Base-by-base conservation (phyloP, 495 filamentous ascomycete genomes). In the Lasiosphaeria ovina region DNA sequence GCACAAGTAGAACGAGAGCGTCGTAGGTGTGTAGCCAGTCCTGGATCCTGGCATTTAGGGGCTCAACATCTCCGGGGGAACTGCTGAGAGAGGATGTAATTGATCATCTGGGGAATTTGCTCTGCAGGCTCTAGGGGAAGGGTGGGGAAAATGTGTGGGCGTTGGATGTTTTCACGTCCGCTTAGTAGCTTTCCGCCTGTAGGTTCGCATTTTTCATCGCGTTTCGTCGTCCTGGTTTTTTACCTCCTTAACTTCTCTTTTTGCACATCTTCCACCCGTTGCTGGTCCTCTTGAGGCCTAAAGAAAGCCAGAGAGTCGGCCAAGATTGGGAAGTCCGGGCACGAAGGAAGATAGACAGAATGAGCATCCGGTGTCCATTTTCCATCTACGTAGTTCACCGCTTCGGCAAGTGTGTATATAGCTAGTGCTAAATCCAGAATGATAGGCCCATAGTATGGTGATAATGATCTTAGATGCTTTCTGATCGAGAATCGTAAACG, bases 351-450 rank as follows among this genome's bases (percentile, higher is more conserved):
- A 51, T 49, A 59, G 49, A 36, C 10, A 34, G 17, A 3, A 59
- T 59, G 50, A 24, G 14, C 57, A 51, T 50, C 56, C 14, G 57
- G 35, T 51, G 40, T 64, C 57, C 62, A 65, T 6, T 62, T 52
- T 34, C 6, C 16, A 47, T 62, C 59, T 33, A 75, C 77, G 63
- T 78, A 80, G 60, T 80, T 79, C 45, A 77, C 74, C 33, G 77
- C 77, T 61, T 80, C 77, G 60, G 78, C 78, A 66, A 80, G 75
- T 57, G 77, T 80, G 72, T 78, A 79, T 9, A n/a, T n/a, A n/a
- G n/a, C 76, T 76, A 45, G 78, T 76, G 51, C 78, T 81, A 69
- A 70, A 70, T 6, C 66, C 68, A 24, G 63, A 63, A 52, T 70
- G 68, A 49, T 70, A 70, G 35, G 66, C 63, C 40, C 62, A 51